These are phyloP conservation scores for Pleurotus salmoneostramineus DNA, from an alignment of 768 basidiomycete genomes.

Conservation along the genomic window DNA sequence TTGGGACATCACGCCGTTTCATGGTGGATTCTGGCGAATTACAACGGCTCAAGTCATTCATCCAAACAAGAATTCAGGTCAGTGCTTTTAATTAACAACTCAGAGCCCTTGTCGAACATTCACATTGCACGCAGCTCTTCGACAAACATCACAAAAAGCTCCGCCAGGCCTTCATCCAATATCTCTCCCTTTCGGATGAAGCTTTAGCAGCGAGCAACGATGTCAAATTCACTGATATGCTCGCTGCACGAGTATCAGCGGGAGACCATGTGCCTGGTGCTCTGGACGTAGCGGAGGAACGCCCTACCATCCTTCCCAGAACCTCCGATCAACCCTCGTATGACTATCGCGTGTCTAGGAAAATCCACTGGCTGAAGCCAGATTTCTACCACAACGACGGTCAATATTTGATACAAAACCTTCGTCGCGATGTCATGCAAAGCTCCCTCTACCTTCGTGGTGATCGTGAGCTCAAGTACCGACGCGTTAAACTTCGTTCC, in stretches of 20 bases:
- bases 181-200: background rate
- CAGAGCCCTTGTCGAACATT: background rate
- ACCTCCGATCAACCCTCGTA: background rate
- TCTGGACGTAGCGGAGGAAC: background rate
- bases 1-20: conserved; percentile 3
- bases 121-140: background rate
- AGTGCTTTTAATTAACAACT: background rate
- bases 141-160: conserved; percentile 1
- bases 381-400: conserved; percentile 9
- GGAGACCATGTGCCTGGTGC: background rate
- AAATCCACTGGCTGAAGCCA: conserved; percentile 8
- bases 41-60: conserved; percentile 2
- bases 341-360: background rate
- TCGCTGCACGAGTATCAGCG: background rate
- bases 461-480: conserved; percentile 1
- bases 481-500: conserved; percentile 3
- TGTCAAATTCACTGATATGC: background rate
- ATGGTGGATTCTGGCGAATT: conserved; percentile 4
- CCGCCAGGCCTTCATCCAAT: background rate
- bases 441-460: conserved; percentile 13
- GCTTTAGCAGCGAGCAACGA: background rate
- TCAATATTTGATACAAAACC: conserved; percentile 12
- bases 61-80: conserved; percentile 1
- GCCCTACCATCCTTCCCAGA: background rate
- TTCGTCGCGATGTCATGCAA: conserved; percentile 5